A percentile compares a stretch with the other conserved stretches of the same genome.
phyloP scores from a whole-genome alignment of 2,329 filamentous ascomycete species.

The Diplocarpon rosae region DNA sequence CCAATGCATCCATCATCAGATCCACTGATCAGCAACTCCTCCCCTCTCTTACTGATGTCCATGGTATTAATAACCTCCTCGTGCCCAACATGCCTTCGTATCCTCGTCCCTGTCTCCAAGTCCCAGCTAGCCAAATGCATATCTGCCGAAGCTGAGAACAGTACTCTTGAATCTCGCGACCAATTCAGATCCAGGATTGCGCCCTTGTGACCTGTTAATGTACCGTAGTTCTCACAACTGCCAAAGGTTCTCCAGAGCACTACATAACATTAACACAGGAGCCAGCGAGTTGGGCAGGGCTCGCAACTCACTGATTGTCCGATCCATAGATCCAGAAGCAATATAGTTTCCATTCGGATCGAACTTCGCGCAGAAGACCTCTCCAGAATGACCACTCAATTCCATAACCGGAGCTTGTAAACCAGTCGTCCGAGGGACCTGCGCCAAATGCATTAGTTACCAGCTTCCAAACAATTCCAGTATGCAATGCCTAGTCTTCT shows the following conservation, averaged over 20 bases:
- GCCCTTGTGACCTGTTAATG: constrained; percentile 79
- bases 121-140: constrained; percentile 94
- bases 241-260: constrained; percentile 92
- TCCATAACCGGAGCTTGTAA: constrained; percentile 92
- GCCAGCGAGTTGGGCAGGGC: neutral
- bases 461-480: constrained; percentile 9
- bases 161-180: constrained; percentile 83
- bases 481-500: neutral
- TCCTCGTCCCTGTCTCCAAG: constrained; percentile 78
- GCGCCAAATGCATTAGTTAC: constrained; percentile 19
- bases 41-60: constrained; percentile 79
- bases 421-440: constrained; percentile 71
- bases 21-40: constrained; percentile 81
- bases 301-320: constrained; percentile 61
- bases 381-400: constrained; percentile 68
- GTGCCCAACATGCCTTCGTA: constrained; percentile 85
- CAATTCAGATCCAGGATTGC: constrained; percentile 89
- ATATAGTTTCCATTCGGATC: constrained; percentile 80
- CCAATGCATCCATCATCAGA: constrained; percentile 91
- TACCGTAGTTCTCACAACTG: constrained; percentile 87
- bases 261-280: constrained; percentile 29
- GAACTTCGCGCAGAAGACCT: constrained; percentile 85
- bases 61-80: constrained; percentile 92
- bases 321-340: constrained; percentile 91
- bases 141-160: constrained; percentile 91